Evolutionary conservation across 2,329 filamentous ascomycete species (phyloP), one percentile per base, ranked within the genome.

Genomic region (Apiospora marii): DNA sequence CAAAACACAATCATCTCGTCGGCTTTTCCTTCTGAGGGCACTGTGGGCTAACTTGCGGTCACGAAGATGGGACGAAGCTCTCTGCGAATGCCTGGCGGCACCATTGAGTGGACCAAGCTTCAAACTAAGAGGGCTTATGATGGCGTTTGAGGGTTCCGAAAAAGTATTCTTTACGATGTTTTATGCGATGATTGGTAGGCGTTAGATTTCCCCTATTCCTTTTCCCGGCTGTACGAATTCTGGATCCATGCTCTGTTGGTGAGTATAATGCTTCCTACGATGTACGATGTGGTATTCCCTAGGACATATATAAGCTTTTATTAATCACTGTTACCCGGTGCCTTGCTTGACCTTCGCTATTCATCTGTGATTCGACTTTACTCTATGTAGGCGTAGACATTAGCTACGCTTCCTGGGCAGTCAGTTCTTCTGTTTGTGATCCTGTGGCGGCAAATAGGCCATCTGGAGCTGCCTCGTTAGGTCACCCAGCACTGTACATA

Each of bases 11-110:
- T 51, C 49, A 76, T 72, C 46, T 70, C 51, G 75, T 78, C 77
- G 79, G 79, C 77, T 78, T 80, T 81, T 68, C 80, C 76, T 77
- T 79, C 76, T 79, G 78, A 78, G 79, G 81, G 80, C 77, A 78
- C 74, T 74, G 78, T 80, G 79, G 79, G 80, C 78, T 79, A 78
- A 75, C 77, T 72, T 70, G 53, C 67, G 64, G 69, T 70, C 49
- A 74, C 48, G 75, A 78, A 75, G 76, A 78, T 80, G 79, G 80
- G 75, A 80, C 75, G 80, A 82, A 80, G 73, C 78, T 80, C 77
- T 73, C 72, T 74, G 74, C 77, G 75, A n/a, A 74, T 77, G 71
- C 51, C 70, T 49, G n/a, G 70, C 73, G 74, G 77, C 75, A 77
- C 76, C 72, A 75, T 71, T 76, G 77, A 77, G 80, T 75, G 79